Evolutionary conservation across 805 yeast species (phyloP), one percentile per base, ranked within the genome.

Genomic region (Metschnikowia colocasiae): DNA sequence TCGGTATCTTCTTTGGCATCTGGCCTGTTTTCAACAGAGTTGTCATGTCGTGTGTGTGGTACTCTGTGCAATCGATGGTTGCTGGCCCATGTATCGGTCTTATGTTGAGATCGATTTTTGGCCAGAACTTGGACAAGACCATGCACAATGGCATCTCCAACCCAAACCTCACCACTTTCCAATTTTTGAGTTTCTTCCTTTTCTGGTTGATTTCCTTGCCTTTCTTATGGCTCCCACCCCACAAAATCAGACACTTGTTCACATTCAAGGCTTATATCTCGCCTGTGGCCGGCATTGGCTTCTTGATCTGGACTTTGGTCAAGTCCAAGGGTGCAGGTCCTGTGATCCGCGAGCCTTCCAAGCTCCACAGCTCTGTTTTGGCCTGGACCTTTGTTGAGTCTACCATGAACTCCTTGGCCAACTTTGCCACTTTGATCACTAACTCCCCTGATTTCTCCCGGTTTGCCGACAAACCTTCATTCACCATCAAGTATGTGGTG

Each of bases 21-120:
- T 90, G 95, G 96, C 96, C 95, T 4, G 82, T 90, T 39, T 59
- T 89, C 43, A 89, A 90, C 67, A 79, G 97, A 68, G 92, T 87
- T 32, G 91, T 86, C 9, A 85, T 90, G 88, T 85, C 89, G 27
- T 76, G 81, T 54, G 81, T 90, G 43, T 90, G 97, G 97, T 88
- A 84, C 60, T 82, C 94, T 25, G 94, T 87, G 25, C 96, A 89
- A 61, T 76, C 86, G 19, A 85, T 89, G 75, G 77, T 91, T 48
- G 94, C 95, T 46, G 95, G 92, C 27, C 80, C 88, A 52, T 85
- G 95, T 69, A 81, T 90, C 79, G 54, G 57, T 15, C 52, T 56
- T 19, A 86, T 89, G 92, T 69, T 90, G 48, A 72, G 79, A 53
- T 73, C 95, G 2, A 81, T 90, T 36, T 90, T 70, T 46, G 88